Evolutionary conservation across 345 rosid genomes (phyloP).

Genomic region (Eucalyptus viminalis): DNA sequence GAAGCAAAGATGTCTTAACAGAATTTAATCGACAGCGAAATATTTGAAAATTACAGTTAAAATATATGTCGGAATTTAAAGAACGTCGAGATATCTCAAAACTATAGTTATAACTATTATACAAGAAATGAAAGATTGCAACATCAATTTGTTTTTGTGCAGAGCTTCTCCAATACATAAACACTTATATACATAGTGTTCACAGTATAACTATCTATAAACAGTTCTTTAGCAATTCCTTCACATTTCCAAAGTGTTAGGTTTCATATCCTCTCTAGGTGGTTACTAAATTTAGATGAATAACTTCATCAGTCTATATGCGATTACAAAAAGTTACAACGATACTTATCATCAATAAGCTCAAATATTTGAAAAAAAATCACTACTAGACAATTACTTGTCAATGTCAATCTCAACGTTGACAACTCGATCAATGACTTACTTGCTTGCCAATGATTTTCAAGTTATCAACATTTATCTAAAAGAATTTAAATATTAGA

Average conservation of each 20-base stretch:
- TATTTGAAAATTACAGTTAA: not conserved
- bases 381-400: not conserved
- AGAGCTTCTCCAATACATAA: not conserved
- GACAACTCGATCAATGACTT: not conserved
- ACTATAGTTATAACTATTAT: not conserved
- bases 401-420: not conserved
- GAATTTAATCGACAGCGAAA: rapidly evolving
- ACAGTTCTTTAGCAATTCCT: rapidly evolving
- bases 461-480: not conserved
- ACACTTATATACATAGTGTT: not conserved
- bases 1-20: too few relatives aligned
- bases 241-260: rapidly evolving
- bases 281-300: not conserved
- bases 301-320: not conserved
- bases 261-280: not conserved
- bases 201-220: rapidly evolving
- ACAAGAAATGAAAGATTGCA: not conserved
- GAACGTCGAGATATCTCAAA: rapidly evolving
- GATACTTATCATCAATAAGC: not conserved
- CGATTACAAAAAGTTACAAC: not conserved
- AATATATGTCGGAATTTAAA: not conserved
- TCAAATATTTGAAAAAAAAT: not conserved
- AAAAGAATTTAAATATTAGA: not conserved
- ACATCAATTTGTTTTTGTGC: not conserved
- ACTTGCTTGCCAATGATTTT: not conserved